Percentiles rank a stretch among this genome's conserved stretches.
Evolutionary conservation across 257 asterid genomes (phyloP).

Genomic region (Gentiana macrophylla): DNA sequence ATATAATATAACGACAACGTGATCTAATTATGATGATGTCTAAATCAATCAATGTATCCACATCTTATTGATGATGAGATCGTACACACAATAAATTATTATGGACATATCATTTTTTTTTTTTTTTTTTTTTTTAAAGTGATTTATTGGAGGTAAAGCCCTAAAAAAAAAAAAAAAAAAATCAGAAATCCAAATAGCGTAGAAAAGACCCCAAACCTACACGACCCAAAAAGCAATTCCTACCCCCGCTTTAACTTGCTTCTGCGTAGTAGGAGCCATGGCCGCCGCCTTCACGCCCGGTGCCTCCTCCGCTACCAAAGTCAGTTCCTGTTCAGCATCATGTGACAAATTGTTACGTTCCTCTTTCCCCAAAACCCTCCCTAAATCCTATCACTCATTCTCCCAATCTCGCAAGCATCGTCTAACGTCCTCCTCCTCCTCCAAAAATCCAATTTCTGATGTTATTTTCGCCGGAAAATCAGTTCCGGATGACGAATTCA

Average conservation of each 20-base stretch:
- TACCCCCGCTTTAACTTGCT: background rate
- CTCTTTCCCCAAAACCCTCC: conserved; percentile 18
- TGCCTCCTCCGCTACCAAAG: conserved; percentile 12
- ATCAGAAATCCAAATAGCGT: too few relatives aligned
- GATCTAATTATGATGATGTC: too few relatives aligned
- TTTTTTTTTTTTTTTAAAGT: too few relatives aligned
- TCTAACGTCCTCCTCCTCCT: conserved; percentile 7
- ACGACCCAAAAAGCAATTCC: background rate
- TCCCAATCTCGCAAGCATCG: conserved; percentile 20
- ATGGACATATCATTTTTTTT: too few relatives aligned
- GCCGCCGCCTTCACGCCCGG: conserved; percentile 18
- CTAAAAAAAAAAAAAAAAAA: too few relatives aligned
- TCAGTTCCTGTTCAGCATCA: conserved; percentile 11
- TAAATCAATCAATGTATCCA: too few relatives aligned
- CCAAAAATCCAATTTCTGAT: conserved; percentile 48
- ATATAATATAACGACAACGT: too few relatives aligned
- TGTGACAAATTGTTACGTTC: conserved; percentile 7
- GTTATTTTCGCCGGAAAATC: conserved; percentile 14
- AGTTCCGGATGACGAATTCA: background rate
- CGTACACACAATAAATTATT: too few relatives aligned
- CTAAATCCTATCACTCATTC: conserved; percentile 13
- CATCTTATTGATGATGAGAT: too few relatives aligned
- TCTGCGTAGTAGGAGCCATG: conserved; percentile 7
- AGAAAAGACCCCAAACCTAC: too few relatives aligned
- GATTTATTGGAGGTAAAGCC: too few relatives aligned